Evolutionary conservation across 1,139 yeast genomes (phyloP).

Genomic region (Diutina pseudorugosa): DNA sequence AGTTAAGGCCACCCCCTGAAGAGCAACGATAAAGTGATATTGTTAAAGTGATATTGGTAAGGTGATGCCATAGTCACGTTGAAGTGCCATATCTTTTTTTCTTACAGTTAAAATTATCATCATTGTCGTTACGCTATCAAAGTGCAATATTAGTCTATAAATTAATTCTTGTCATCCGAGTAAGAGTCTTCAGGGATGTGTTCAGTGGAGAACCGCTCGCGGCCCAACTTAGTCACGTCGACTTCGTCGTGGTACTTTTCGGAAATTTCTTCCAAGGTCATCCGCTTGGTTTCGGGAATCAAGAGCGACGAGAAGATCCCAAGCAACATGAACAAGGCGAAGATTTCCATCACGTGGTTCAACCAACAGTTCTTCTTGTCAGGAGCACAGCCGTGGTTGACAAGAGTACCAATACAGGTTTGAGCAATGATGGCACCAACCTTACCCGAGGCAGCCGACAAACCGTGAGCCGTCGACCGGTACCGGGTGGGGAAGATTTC

Average conservation of each 20-base stretch:
- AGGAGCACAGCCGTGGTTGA: constrained; percentile 61
- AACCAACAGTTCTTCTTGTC: constrained; percentile 58
- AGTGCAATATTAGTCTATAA: not conserved
- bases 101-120: not conserved
- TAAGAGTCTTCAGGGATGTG: constrained; percentile 4
- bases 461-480: constrained; percentile 97
- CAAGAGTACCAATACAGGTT: constrained; percentile 76
- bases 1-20: no score
- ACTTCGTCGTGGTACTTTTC: constrained; percentile 73
- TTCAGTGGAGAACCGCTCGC: constrained; percentile 1
- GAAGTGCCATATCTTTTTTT: no score
- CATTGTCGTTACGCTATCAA: not conserved
- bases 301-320: constrained; percentile 56
- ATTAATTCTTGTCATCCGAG: constrained; percentile 2
- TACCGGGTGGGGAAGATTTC: constrained; percentile 95
- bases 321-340: constrained; percentile 78
- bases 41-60: no score
- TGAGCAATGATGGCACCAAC: constrained; percentile 95
- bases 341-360: constrained; percentile 86
- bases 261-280: constrained; percentile 69
- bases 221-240: constrained; percentile 15
- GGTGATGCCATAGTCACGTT: no score
- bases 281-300: constrained; percentile 84
- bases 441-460: constrained; percentile 94
- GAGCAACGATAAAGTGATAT: no score